phyloP scores from a whole-genome alignment of 441 rosid species.

The Adansonia madagascariensis region DNA sequence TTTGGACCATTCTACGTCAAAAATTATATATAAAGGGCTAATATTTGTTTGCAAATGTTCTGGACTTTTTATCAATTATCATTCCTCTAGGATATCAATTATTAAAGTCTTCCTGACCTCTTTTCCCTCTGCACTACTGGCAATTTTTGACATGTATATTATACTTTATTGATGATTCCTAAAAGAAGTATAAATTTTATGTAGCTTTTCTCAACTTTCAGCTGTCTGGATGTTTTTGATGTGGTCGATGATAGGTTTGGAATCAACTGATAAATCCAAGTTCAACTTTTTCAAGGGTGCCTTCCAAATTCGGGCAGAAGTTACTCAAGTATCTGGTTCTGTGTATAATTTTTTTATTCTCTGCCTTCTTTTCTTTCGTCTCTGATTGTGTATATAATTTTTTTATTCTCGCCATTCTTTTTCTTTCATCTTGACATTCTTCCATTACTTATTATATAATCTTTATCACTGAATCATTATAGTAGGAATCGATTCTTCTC shows the following conservation, averaged over 20 bases:
- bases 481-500: too few relatives aligned
- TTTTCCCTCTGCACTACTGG: background rate
- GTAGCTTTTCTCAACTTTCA: background rate
- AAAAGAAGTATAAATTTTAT: background rate
- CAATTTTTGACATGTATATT: background rate
- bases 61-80: background rate
- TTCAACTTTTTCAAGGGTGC: too few relatives aligned
- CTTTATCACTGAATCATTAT: too few relatives aligned
- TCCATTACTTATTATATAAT: too few relatives aligned
- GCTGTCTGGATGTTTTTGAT: background rate
- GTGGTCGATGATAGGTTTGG: background rate
- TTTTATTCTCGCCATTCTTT: background rate
- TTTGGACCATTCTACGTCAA: slow-evolving; percentile 22
- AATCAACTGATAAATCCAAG: background rate
- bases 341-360: background rate
- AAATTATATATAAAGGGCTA: slow-evolving; percentile 12
- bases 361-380: background rate
- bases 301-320: too few relatives aligned
- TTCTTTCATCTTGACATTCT: background rate
- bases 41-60: slow-evolving; percentile 4
- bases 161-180: background rate
- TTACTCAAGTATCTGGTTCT: too few relatives aligned
- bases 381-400: background rate
- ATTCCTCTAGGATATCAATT: background rate
- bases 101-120: background rate